phyloP scores from a whole-genome alignment of 2,329 filamentous ascomycete genomes.

The Trichoderma breve region DNA sequence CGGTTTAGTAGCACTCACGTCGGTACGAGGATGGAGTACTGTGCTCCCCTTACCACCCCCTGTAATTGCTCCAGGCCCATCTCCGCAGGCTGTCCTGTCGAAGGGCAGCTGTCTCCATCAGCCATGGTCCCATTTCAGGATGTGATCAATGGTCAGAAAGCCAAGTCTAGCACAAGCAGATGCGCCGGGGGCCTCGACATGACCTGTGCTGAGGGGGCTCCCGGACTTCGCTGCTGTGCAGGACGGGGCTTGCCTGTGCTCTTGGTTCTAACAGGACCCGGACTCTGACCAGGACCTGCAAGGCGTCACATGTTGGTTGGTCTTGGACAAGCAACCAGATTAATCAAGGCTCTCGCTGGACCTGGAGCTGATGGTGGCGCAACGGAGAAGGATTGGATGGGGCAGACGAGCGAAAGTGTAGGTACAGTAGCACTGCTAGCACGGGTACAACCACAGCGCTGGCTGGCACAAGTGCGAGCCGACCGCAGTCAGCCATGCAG shows the following conservation, averaged over 20 bases:
- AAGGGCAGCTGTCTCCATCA: neutral
- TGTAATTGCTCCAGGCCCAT: neutral
- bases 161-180: neutral
- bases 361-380: constrained; percentile 18
- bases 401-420: neutral
- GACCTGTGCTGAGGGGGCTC: neutral
- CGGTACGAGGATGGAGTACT: neutral
- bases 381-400: constrained; percentile 5
- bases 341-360: constrained; percentile 18
- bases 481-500: neutral
- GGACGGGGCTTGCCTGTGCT: neutral
- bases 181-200: neutral
- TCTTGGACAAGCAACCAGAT: neutral
- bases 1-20: neutral
- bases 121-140: neutral
- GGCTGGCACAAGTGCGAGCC: neutral
- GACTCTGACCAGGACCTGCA: neutral
- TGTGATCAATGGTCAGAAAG: neutral
- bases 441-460: neutral
- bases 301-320: constrained; percentile 21
- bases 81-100: neutral
- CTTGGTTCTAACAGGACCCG: neutral
- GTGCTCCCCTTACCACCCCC: neutral
- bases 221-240: neutral
- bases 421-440: neutral